A percentile compares a stretch with the other conserved stretches of the same genome.
Evolutionary conservation across 495 filamentous ascomycete genomes (phyloP).

Genomic region (Jackrogersella minutella): DNA sequence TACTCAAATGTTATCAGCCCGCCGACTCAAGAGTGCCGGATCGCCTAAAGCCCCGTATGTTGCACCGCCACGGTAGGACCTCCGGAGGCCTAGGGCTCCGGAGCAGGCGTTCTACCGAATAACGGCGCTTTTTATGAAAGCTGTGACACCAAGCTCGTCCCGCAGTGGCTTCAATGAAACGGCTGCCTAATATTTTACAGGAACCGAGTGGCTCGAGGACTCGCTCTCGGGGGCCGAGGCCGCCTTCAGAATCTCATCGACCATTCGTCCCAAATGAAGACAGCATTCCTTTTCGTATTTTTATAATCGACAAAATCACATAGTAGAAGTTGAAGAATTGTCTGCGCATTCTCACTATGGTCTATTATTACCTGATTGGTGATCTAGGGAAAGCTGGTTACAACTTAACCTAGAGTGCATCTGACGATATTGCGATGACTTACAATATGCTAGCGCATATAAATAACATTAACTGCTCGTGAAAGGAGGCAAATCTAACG

Average conservation of each 20-base stretch:
- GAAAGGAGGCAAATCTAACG: conserved; percentile 19
- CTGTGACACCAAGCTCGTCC: no score
- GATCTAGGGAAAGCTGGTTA: neutral
- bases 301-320: no score
- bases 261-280: neutral
- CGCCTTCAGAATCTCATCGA: neutral
- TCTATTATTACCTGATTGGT: conserved; percentile 31
- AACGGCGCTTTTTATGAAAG: neutral
- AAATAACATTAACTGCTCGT: conserved; percentile 36
- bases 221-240: neutral
- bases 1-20: neutral
- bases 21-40: neutral
- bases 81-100: conserved; percentile 3
- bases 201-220: neutral
- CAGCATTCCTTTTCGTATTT: neutral
- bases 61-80: conserved; percentile 1
- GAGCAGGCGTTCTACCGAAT: neutral
- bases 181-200: no score
- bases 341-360: no score
- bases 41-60: neutral
- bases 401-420: neutral
- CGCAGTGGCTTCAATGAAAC: no score
- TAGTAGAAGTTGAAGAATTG: no score
- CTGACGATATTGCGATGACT: neutral
- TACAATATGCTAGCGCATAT: conserved; percentile 44